phyloP scores from a whole-genome alignment of 2,329 filamentous ascomycete genomes.

The Fusarium nanum region DNA sequence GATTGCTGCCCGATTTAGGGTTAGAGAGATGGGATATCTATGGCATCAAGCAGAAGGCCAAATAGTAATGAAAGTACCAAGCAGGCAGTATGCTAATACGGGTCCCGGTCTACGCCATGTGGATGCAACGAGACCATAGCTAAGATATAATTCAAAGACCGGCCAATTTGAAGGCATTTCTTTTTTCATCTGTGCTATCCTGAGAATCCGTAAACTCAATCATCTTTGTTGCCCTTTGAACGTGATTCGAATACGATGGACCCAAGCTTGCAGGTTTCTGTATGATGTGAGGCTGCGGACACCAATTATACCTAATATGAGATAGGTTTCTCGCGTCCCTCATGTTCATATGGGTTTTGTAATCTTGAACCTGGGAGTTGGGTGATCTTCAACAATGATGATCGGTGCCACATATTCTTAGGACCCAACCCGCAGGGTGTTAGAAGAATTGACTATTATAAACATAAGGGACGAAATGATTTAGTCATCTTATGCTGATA shows the following conservation, averaged over 20 bases:
- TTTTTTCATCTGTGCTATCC: not conserved
- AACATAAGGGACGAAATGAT: too few species aligned
- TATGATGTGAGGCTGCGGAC: not conserved
- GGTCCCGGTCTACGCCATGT: not conserved
- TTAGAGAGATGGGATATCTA: not conserved
- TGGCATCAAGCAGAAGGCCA: not conserved
- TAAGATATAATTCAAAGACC: not conserved
- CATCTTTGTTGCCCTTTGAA: not conserved
- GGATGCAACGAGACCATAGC: not conserved
- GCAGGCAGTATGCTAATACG: not conserved
- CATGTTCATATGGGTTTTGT: not conserved
- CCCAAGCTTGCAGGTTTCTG: not conserved
- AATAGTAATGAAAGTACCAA: not conserved
- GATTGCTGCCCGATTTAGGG: not conserved
- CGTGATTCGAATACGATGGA: not conserved
- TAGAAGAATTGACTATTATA: too few species aligned
- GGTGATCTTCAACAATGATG: not conserved
- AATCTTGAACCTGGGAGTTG: not conserved
- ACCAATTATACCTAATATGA: not conserved
- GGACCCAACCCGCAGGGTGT: not conserved
- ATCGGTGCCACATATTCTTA: not conserved
- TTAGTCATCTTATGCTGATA: too few species aligned
- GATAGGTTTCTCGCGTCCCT: not conserved
- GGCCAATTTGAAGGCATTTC: not conserved
- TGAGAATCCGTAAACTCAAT: not conserved